Evolutionary conservation across 257 asterid species (phyloP).

Genomic region (Solanum lycopersicoides): DNA sequence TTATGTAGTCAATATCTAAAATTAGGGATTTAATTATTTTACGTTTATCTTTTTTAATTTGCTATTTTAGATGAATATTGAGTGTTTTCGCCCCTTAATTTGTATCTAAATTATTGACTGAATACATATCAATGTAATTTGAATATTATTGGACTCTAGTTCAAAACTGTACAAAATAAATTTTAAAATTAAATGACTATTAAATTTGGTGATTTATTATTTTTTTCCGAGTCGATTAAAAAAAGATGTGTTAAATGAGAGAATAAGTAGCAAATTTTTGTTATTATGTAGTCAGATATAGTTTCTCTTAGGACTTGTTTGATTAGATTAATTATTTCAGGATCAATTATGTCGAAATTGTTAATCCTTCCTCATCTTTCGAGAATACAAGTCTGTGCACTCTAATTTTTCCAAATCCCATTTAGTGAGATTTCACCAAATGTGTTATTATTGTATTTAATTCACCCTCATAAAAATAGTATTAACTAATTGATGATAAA

Average conservation of each 20-base stretch:
- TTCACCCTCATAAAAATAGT: background rate
- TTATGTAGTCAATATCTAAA: background rate
- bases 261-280: background rate
- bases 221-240: fast-evolving
- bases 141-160: too few relatives aligned
- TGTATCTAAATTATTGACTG: background rate
- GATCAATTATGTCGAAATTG: background rate
- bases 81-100: background rate
- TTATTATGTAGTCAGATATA: background rate
- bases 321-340: background rate
- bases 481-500: background rate
- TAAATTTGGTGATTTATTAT: too few relatives aligned
- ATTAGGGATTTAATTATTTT: background rate
- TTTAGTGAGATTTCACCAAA: too few relatives aligned
- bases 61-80: background rate
- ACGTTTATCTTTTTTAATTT: background rate
- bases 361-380: background rate
- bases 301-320: background rate
- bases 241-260: too few relatives aligned
- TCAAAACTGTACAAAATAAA: background rate
- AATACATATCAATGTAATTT: background rate
- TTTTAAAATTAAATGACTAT: too few relatives aligned
- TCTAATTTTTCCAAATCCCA: too few relatives aligned
- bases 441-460: too few relatives aligned
- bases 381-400: too few relatives aligned